Base-by-base conservation (phyloP, 2,329 filamentous ascomycete genomes). In the Ophiobolus disseminans region DNA sequence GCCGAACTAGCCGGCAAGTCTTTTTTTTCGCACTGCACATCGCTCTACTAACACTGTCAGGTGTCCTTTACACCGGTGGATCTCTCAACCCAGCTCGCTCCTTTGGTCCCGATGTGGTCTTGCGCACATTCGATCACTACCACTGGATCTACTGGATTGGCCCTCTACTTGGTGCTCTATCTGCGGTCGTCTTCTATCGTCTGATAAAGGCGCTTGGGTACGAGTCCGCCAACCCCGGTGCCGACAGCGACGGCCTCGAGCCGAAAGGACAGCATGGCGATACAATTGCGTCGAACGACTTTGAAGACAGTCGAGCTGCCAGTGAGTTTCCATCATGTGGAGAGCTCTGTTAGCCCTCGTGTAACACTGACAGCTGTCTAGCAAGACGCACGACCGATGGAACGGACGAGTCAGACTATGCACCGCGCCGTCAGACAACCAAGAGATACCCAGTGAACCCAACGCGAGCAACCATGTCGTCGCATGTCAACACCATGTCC, bases 141-240 rank as follows among this genome's bases (percentile, higher is more conserved):
- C 78, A 80, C 59, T 80, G 78, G 77, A 77, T 81, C 48, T 81
- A 81, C 63, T 81, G 78, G 78, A 48, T 80, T 36, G 78, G 78
- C 1, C 78, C 78, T 4, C 52, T 72, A 5, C 67, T 80, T 4
- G 78, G 78, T 14, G 62, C 77, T 3, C 45, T 78, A 10, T 47
- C 80, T 2, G 77, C 78, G 10, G 77, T 78, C 2, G 55, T 71
- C n/a, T 78, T 80, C 59, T 80, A 80, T 62, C 73, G 74, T 22
- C 63, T 80, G 49, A 72, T 81, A 65, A 80, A 80, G 58, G 45
- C 69, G 16, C 69, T 80, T 22, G 77, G 80, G 58, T 80, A 80
- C 57, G 77, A 80, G 63, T 79, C 77, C 11, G 77, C 77, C 36
- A 80, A 79, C 51, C 77, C 77, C 2, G 75, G 73, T 32, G 74